phyloP scores from a whole-genome alignment of 2,329 filamentous ascomycete species.

The Fonsecaea monophora region DNA sequence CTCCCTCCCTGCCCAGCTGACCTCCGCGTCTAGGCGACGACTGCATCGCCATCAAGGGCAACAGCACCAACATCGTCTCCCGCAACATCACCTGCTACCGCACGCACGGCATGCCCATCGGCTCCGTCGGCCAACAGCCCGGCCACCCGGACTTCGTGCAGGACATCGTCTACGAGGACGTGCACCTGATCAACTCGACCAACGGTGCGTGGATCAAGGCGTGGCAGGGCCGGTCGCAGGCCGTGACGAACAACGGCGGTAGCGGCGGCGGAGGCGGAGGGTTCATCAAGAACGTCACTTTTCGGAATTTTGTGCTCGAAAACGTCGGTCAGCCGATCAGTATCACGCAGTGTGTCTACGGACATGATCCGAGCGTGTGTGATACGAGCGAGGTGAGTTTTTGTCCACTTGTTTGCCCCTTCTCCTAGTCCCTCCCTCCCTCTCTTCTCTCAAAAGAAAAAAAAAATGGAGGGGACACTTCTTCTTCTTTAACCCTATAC shows the following conservation, averaged over 20 bases:
- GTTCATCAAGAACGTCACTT: slow-evolving; percentile 70
- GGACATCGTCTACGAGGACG: slow-evolving; percentile 70
- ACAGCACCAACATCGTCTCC: slow-evolving; percentile 71
- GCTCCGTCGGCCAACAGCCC: slow-evolving; percentile 71
- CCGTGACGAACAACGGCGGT: slow-evolving; percentile 62
- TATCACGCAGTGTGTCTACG: slow-evolving; percentile 66
- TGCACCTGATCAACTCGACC: slow-evolving; percentile 64
- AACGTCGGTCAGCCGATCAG: slow-evolving; percentile 72
- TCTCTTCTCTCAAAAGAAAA: background rate
- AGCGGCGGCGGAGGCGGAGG: slow-evolving; percentile 71
- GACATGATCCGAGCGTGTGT: slow-evolving; percentile 42
- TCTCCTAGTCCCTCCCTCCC: background rate
- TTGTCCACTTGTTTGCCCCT: no score
- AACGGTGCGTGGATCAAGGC: slow-evolving; percentile 77
- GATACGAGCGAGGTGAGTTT: slow-evolving; percentile 48
- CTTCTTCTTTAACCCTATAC: no score
- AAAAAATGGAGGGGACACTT: no score
- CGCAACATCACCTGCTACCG: slow-evolving; percentile 72
- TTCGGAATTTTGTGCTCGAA: slow-evolving; percentile 64
- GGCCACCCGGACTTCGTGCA: slow-evolving; percentile 70
- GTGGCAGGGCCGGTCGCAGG: slow-evolving; percentile 67
- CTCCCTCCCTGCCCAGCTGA: background rate
- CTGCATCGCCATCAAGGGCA: slow-evolving; percentile 77
- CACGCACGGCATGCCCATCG: slow-evolving; percentile 75
- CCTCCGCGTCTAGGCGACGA: slow-evolving; percentile 67